A percentile compares a stretch with the other conserved stretches of the same genome.
phyloP scores from a whole-genome alignment of 345 rosid species.

The Populus ilicifolia region DNA sequence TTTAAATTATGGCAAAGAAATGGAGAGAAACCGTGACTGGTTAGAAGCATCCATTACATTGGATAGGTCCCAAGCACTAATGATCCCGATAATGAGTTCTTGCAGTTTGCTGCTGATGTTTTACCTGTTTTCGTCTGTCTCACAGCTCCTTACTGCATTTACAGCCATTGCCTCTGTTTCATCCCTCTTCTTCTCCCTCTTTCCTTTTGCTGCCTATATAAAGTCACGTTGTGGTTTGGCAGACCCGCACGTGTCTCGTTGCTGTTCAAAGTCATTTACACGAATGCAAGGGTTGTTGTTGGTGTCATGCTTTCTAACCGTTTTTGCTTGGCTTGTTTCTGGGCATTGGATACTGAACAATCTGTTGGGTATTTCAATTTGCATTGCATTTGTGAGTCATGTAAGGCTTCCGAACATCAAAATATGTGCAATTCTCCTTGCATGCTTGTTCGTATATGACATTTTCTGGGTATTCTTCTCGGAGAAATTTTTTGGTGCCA shows the following conservation, averaged over 20 bases:
- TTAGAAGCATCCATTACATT: conserved; percentile 81
- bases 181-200: conserved; percentile 77
- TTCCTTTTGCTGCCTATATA: conserved; percentile 55
- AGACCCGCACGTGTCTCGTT: conserved; percentile 79
- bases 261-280: conserved; percentile 80
- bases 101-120: conserved; percentile 96
- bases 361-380: conserved; percentile 85
- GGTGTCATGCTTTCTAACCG: conserved; percentile 47
- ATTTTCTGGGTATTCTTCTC: conserved; percentile 99
- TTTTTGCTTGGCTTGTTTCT: conserved; percentile 84
- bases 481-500: conserved; percentile 95
- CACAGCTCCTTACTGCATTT: conserved; percentile 82
- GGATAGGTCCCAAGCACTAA: conserved; percentile 82
- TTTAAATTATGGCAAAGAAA: conserved; percentile 83
- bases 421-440: conserved; percentile 82
- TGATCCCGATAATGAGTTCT: conserved; percentile 98
- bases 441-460: conserved; percentile 84
- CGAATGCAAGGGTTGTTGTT: conserved; percentile 62
- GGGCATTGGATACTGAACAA: conserved; percentile 98
- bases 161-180: conserved; percentile 89
- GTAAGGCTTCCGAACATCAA: conserved; percentile 94
- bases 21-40: conserved; percentile 86
- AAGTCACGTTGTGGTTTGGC: conserved; percentile 65
- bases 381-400: conserved; percentile 93
- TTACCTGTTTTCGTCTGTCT: conserved; percentile 87